phyloP scores from a whole-genome alignment of 1,284 basidiomycete genomes.

The Polyporus tsugae region DNA sequence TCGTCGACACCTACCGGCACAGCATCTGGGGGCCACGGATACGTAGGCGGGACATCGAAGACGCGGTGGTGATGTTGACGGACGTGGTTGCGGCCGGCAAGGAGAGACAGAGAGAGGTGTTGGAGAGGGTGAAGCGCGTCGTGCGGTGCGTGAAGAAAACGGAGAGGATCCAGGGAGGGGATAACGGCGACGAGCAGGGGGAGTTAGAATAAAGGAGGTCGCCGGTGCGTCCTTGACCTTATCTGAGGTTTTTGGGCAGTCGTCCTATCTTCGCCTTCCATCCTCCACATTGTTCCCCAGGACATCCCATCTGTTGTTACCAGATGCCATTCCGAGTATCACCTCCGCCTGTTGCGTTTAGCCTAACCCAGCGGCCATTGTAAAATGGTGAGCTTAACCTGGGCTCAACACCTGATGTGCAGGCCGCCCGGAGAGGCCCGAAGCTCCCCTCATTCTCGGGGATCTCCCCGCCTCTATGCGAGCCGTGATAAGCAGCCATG shows the following conservation, averaged over 20 bases:
- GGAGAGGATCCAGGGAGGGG: conserved; percentile 63
- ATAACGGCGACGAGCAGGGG: conserved; percentile 50
- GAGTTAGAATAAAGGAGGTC: conserved; percentile 36
- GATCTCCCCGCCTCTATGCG: not conserved
- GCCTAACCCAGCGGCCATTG: not conserved
- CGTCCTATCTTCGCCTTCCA: not conserved
- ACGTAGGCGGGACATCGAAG: conserved; percentile 51
- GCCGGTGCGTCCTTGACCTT: not conserved
- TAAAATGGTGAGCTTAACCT: not conserved
- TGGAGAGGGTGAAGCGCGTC: conserved; percentile 47
- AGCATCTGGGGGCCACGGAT: conserved; percentile 64
- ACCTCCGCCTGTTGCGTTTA: not conserved
- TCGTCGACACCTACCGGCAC: conserved; percentile 61
- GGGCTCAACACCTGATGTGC: not conserved
- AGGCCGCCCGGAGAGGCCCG: not conserved
- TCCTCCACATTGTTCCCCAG: not conserved
- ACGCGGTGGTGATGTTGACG: conserved; percentile 35
- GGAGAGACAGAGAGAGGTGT: conserved; percentile 26
- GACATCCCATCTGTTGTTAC: not conserved
- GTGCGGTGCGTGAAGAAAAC: conserved; percentile 59
- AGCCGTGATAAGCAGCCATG: not conserved
- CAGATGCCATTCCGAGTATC: not conserved
- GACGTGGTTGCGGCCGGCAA: conserved; percentile 15
- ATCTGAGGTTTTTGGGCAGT: not conserved
- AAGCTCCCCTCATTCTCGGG: not conserved